These are phyloP conservation scores for Halophytophthora batemanensis DNA, from an alignment of 352 stramenopile species.

Conservation along the genomic window DNA sequence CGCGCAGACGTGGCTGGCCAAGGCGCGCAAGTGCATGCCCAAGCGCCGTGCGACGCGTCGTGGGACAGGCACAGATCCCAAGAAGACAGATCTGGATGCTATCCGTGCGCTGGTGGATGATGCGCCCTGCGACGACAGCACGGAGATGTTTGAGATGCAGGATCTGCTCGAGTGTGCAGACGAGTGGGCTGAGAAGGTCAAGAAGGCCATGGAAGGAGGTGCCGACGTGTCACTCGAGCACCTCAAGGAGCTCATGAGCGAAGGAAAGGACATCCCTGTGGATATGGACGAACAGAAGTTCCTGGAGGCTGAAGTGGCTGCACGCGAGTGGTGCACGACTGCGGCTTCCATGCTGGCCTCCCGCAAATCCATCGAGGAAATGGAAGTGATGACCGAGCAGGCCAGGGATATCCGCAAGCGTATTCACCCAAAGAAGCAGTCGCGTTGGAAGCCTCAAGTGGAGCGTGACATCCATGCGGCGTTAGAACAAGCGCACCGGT, in stretches of 20 bases:
- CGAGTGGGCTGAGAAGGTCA: conserved; percentile 79
- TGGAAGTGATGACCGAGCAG: conserved; percentile 56
- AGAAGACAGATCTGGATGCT: conserved; percentile 80
- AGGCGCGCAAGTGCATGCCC: conserved; percentile 84
- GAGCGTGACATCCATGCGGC: conserved; percentile 74
- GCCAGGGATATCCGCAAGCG: conserved; percentile 69
- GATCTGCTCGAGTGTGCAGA: conserved; percentile 85
- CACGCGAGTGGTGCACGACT: conserved; percentile 70
- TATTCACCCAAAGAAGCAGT: conserved; percentile 74
- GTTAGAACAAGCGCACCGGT: conserved; percentile 65
- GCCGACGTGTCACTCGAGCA: conserved; percentile 63
- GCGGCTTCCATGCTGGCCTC: conserved; percentile 51
- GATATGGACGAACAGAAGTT: conserved; percentile 86
- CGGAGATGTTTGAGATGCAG: conserved; percentile 89
- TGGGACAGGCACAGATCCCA: conserved; percentile 43
- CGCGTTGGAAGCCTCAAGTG: conserved; percentile 79
- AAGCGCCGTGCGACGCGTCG: conserved; percentile 65
- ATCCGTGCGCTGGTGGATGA: conserved; percentile 84
- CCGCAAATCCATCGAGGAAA: conserved; percentile 59
- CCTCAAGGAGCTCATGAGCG: conserved; percentile 76
- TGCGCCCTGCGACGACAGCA: conserved; percentile 81
- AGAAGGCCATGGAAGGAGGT: conserved; percentile 68
- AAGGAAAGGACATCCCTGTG: conserved; percentile 83
- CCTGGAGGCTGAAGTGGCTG: conserved; percentile 72
- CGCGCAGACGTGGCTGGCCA: conserved; percentile 82